A percentile compares a stretch with the other conserved stretches of the same genome.
Conservation (phyloP, 2,329 filamentous ascomycete genomes). For the Xylogone sp. region DNA sequence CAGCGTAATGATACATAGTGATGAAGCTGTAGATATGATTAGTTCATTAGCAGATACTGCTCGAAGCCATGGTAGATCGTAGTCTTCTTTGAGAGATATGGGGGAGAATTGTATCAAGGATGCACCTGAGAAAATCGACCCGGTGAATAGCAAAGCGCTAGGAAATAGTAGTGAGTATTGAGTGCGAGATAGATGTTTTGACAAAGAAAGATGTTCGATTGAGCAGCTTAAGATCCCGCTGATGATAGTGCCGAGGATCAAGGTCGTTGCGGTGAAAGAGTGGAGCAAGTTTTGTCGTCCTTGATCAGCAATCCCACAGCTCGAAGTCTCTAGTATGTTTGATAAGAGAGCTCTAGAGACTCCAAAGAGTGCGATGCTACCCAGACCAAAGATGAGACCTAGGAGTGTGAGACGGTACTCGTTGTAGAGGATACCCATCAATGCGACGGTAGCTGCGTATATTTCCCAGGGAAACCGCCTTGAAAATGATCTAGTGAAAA, state of each 20-base stretch:
- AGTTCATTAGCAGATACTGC: constrained; percentile 6
- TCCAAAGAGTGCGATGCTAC: constrained; percentile 15
- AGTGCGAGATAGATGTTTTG: background rate
- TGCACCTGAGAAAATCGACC: constrained; percentile 13
- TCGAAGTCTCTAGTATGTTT: constrained; percentile 12
- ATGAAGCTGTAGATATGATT: constrained; percentile 10
- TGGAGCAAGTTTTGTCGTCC: constrained; percentile 14
- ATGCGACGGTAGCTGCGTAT: constrained; percentile 8
- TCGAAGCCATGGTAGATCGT: constrained; percentile 7
- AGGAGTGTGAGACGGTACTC: constrained; percentile 25
- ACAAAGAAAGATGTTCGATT: constrained; percentile 7
- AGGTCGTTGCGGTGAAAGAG: constrained; percentile 18
- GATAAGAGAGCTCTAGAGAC: constrained; percentile 16
- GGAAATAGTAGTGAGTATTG: constrained; percentile 8
- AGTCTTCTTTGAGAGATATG: constrained; percentile 12
- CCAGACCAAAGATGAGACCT: constrained; percentile 17
- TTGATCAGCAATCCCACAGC: constrained; percentile 5
- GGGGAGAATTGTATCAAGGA: constrained; percentile 17
- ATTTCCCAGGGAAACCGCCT: constrained; percentile 14
- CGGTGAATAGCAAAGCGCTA: constrained; percentile 11
- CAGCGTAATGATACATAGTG: constrained; percentile 10
- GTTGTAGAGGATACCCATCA: constrained; percentile 15
- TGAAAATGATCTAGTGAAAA: constrained; percentile 9
- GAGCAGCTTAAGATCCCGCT: constrained; percentile 11
- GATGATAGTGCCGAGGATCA: constrained; percentile 14